Evolutionary conservation across 176 grass and related monocot genomes (phyloP).

Genomic region (sorghum (Sorghum bicolor)): DNA sequence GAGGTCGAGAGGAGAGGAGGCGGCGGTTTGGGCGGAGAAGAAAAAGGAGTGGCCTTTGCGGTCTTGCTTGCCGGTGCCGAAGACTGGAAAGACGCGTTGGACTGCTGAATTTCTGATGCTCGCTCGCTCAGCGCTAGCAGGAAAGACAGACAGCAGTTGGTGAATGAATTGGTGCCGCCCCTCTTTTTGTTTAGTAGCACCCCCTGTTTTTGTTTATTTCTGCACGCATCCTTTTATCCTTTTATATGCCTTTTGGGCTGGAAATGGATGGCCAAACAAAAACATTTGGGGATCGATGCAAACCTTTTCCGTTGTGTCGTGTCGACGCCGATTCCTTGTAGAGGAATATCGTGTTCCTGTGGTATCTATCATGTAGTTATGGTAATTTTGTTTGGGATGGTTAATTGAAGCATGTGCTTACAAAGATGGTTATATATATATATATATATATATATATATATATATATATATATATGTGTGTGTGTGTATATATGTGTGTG

Average conservation of each 20-base stretch:
- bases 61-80: conserved; percentile 20
- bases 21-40: conserved; percentile 23
- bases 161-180: not conserved
- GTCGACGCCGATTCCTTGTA: not conserved
- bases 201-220: conserved; percentile 10
- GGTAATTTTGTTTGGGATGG: not conserved
- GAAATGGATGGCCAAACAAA: not conserved
- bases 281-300: not conserved
- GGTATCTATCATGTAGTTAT: not conserved
- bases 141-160: conserved; percentile 24
- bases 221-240: not conserved
- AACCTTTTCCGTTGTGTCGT: not conserved
- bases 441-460: too few species aligned
- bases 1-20: not conserved
- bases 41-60: conserved; percentile 25
- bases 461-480: too few species aligned
- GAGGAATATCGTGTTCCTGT: not conserved
- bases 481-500: too few species aligned
- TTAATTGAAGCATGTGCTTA: not conserved
- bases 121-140: not conserved
- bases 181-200: not conserved
- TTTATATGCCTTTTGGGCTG: not conserved
- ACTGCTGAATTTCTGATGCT: conserved; percentile 14
- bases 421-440: too few species aligned
- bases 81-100: conserved; percentile 49